Evolutionary conservation across 1,284 basidiomycete genomes (phyloP).

Genomic region (Irpex rosettiformis): DNA sequence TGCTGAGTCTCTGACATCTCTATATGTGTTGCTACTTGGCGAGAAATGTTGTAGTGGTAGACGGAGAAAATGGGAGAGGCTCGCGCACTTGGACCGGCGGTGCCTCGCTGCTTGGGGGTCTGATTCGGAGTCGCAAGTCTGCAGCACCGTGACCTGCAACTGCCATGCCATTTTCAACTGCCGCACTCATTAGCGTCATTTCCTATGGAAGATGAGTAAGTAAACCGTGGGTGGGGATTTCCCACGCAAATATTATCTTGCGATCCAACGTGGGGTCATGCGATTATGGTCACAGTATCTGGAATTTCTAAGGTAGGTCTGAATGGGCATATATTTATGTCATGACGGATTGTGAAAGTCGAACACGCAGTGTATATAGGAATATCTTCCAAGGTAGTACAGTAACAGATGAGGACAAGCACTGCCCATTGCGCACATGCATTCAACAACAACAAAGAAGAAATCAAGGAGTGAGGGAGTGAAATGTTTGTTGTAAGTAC

Average conservation of each 20-base stretch:
- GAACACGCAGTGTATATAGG: not conserved
- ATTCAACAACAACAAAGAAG: not conserved
- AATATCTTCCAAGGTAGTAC: not conserved
- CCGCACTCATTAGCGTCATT: not conserved
- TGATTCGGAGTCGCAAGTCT: not conserved
- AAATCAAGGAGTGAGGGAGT: not conserved
- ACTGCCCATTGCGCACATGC: not conserved
- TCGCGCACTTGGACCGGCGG: too few species aligned
- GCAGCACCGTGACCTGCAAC: not conserved
- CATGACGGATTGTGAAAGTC: not conserved
- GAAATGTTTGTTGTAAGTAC: too few species aligned
- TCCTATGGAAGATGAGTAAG: not conserved
- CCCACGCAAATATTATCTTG: not conserved
- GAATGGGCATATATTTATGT: too few species aligned
- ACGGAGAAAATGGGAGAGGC: too few species aligned
- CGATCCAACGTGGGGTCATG: not conserved
- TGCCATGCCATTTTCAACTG: not conserved
- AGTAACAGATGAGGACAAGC: not conserved
- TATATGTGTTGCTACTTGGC: not conserved
- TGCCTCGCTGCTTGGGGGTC: not conserved
- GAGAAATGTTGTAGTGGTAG: too few species aligned
- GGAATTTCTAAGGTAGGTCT: not conserved
- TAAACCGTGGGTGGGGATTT: not conserved
- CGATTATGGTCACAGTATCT: not conserved
- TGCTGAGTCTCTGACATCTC: slow-evolving; percentile 14